Percentiles rank a stretch among this genome's conserved stretches.
These are phyloP conservation scores for Debaryomyces singareniensis DNA, from an alignment of 1,139 yeast genomes.

Conservation along the genomic window DNA sequence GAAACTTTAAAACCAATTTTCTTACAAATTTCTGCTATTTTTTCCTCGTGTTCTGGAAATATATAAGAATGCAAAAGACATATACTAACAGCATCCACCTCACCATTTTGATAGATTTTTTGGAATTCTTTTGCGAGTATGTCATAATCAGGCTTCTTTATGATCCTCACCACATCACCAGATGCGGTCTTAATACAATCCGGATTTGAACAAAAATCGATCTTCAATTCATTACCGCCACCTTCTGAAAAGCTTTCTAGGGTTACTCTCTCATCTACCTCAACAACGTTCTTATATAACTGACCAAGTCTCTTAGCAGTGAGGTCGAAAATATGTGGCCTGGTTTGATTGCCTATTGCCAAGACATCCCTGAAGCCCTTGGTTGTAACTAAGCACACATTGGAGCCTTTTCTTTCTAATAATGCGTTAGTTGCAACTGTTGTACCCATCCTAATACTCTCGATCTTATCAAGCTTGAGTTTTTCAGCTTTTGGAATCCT, in stretches of 20 bases:
- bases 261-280: constrained; percentile 39
- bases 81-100: constrained; percentile 29
- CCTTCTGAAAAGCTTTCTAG: constrained; percentile 35
- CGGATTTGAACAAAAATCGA: constrained; percentile 15
- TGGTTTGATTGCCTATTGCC: constrained; percentile 35
- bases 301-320: constrained; percentile 32
- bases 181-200: constrained; percentile 23
- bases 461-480: constrained; percentile 22
- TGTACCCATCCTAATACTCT: constrained; percentile 33
- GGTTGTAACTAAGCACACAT: constrained; percentile 44
- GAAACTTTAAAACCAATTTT: constrained; percentile 33
- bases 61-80: constrained; percentile 37
- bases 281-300: constrained; percentile 29
- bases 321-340: constrained; percentile 34
- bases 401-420: constrained; percentile 46
- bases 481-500: constrained; percentile 40
- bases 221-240: constrained; percentile 25
- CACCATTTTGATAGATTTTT: constrained; percentile 18
- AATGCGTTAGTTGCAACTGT: constrained; percentile 38
- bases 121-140: constrained; percentile 17
- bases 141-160: constrained; percentile 26
- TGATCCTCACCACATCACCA: constrained; percentile 30
- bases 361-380: constrained; percentile 46
- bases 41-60: constrained; percentile 32
- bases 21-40: constrained; percentile 30